phyloP scores from a whole-genome alignment of 139 green algal genomes.

The Asterochloris sp. region DNA sequence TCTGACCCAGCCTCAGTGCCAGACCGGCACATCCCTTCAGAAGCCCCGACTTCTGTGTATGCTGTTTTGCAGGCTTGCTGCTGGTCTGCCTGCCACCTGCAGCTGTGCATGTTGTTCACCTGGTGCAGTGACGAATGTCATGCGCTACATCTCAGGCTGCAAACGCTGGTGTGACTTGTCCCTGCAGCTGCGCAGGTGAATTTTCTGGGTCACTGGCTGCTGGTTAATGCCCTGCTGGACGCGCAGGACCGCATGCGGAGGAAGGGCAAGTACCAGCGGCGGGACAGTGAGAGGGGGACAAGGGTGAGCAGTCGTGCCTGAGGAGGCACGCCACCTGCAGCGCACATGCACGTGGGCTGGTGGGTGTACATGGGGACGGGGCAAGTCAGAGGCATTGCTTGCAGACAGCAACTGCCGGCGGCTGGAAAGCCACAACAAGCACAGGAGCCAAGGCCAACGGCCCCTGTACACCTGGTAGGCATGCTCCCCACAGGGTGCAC shows the following conservation, averaged over 20 bases:
- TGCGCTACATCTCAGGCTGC: background rate
- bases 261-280: no score
- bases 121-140: background rate
- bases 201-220: conserved; percentile 60
- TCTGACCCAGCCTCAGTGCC: no score
- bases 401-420: background rate
- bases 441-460: no score
- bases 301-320: no score
- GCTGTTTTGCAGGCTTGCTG: background rate
- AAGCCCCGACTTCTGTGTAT: background rate
- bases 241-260: background rate
- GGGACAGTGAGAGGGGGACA: no score
- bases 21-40: background rate
- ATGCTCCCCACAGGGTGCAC: no score
- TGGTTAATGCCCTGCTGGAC: conserved; percentile 45
- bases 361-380: background rate
- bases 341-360: no score
- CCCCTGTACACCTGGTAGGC: no score
- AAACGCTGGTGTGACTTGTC: background rate
- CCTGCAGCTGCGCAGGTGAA: conserved; percentile 44
- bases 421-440: background rate
- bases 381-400: background rate
- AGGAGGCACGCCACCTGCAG: no score
- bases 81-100: background rate
- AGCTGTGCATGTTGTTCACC: no score